These are phyloP conservation scores for Acarospora socialis DNA, from an alignment of 2,329 filamentous ascomycete genomes.

Conservation along the genomic window DNA sequence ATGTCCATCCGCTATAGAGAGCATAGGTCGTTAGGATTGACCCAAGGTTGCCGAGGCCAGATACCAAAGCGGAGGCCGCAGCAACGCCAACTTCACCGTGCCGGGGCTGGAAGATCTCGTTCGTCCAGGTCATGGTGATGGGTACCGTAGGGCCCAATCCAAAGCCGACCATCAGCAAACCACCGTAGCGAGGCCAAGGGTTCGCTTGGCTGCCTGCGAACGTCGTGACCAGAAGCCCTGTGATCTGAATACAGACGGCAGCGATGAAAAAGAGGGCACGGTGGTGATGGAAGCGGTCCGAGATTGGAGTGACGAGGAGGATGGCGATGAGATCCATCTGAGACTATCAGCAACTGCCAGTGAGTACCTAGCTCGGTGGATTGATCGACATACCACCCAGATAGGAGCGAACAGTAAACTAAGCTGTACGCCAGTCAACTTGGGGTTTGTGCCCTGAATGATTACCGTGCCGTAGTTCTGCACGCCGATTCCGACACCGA, in stretches of 20 bases:
- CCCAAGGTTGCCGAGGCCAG: conserved; percentile 73
- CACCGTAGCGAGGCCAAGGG: conserved; percentile 75
- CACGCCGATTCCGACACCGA: conserved; percentile 80
- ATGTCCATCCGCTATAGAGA: conserved; percentile 74
- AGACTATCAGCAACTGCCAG: neutral
- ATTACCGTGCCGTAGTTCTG: conserved; percentile 82
- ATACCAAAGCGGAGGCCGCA: conserved; percentile 71
- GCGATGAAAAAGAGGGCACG: conserved; percentile 69
- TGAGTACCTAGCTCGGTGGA: neutral
- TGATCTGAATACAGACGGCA: conserved; percentile 64
- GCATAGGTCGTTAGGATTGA: conserved; percentile 82
- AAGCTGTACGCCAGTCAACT: conserved; percentile 57
- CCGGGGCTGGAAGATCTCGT: conserved; percentile 75
- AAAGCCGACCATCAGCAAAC: conserved; percentile 79
- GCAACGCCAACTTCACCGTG: conserved; percentile 87
- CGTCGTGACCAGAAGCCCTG: conserved; percentile 64
- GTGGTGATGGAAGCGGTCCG: conserved; percentile 70
- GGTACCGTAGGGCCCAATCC: conserved; percentile 82
- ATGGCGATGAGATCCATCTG: conserved; percentile 82
- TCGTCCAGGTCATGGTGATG: conserved; percentile 89
- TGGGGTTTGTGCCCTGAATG: conserved; percentile 62
- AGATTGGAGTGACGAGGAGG: conserved; percentile 68
- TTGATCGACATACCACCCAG: conserved; percentile 57
- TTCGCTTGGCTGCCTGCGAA: conserved; percentile 48
- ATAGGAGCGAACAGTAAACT: conserved; percentile 81